phyloP scores from a whole-genome alignment of 2,329 filamentous ascomycete genomes.

The Pseudogymnoascus destructans region DNA sequence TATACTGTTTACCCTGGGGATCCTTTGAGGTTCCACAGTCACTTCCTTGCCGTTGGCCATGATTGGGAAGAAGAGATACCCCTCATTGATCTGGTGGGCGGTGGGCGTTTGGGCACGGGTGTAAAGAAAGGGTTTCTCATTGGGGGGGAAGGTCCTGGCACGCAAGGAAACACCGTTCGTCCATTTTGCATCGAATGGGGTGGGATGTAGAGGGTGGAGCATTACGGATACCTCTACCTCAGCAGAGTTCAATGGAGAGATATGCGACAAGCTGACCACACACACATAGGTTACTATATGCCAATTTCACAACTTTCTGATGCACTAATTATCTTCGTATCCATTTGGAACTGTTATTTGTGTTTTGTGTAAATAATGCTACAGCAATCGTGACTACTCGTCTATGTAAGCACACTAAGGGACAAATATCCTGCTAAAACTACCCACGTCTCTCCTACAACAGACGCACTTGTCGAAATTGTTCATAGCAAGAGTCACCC shows the following conservation, averaged over 20 bases:
- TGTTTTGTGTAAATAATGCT: not conserved
- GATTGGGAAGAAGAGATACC: constrained; percentile 82
- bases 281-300: not conserved
- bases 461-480: constrained; percentile 96
- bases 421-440: constrained; percentile 85
- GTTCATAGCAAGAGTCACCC: constrained; percentile 87
- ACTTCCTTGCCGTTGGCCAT: constrained; percentile 75
- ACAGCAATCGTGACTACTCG: not conserved
- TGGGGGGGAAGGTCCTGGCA: constrained; percentile 46
- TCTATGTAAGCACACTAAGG: constrained; percentile 32
- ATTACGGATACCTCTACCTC: not conserved
- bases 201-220: constrained; percentile 53
- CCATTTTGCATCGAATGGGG: constrained; percentile 89
- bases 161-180: constrained; percentile 37
- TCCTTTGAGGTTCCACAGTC: constrained; percentile 85
- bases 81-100: constrained; percentile 72
- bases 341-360: not conserved
- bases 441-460: constrained; percentile 74
- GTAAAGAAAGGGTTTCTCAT: constrained; percentile 94
- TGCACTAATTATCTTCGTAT: not conserved
- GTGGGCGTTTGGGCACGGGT: constrained; percentile 77
- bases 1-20: constrained; percentile 95
- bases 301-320: not conserved
- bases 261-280: not conserved
- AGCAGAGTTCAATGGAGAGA: not conserved